Percentiles rank a stretch among this genome's conserved stretches.
These are phyloP conservation scores for Kluyveromyces wickerhamii DNA, from an alignment of 805 yeast genomes.

Conservation along the genomic window DNA sequence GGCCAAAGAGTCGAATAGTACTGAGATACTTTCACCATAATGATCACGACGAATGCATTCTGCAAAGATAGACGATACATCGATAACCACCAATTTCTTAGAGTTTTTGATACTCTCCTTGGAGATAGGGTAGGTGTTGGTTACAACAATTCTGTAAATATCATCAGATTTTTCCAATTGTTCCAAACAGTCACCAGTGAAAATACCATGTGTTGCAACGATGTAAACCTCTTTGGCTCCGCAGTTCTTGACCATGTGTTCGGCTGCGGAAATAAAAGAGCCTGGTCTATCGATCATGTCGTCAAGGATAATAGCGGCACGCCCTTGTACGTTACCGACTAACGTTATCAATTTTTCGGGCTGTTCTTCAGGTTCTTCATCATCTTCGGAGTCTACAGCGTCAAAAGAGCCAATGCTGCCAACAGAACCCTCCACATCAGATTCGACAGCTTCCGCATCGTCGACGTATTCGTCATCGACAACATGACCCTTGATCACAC, in stretches of 20 bases:
- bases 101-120: conserved; percentile 48
- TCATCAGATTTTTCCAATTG: conserved; percentile 67
- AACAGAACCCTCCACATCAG: conserved; percentile 36
- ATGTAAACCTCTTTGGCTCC: conserved; percentile 90
- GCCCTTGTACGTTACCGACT: conserved; percentile 90
- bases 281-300: conserved; percentile 96
- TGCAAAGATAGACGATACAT: conserved; percentile 90
- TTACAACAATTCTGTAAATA: conserved; percentile 87
- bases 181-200: conserved; percentile 80
- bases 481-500: conserved; percentile 95
- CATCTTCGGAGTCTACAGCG: conserved; percentile 75
- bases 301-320: conserved; percentile 89
- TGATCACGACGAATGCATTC: conserved; percentile 99
- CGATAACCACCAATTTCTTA: conserved; percentile 76
- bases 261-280: conserved; percentile 95
- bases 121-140: conserved; percentile 90
- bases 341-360: conserved; percentile 84
- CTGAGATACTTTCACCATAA: conserved; percentile 94
- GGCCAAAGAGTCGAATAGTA: conserved; percentile 81
- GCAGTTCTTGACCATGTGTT: conserved; percentile 89
- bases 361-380: conserved; percentile 64
- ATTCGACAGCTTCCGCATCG: conserved; percentile 25
- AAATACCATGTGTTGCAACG: conserved; percentile 93
- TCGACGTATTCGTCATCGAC: conserved; percentile 64
- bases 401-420: conserved; percentile 79